Conservation (phyloP, 169 alveolate genomes). For the Perkinsus olseni region DNA sequence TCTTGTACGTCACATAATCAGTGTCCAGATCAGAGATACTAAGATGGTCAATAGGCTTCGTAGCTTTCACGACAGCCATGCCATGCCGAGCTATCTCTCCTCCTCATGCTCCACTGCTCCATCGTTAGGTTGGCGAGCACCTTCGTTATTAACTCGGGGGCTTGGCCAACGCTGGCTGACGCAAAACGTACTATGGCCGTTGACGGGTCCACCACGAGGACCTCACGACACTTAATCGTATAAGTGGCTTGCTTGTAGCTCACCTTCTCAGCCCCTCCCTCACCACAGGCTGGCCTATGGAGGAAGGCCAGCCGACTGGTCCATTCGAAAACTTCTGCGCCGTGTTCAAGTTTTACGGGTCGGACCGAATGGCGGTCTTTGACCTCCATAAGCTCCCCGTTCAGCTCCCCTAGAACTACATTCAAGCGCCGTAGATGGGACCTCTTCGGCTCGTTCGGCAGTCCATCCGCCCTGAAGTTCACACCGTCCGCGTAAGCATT, state of each 20-base stretch:
- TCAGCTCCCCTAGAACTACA: background rate
- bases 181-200: background rate
- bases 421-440: background rate
- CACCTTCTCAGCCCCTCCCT: background rate
- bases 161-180: background rate
- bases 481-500: background rate
- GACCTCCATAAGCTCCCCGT: background rate
- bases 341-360: background rate
- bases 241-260: background rate
- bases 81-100: background rate
- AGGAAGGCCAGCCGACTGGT: background rate
- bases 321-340: background rate
- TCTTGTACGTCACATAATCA: background rate
- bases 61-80: background rate
- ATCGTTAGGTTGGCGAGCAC: background rate
- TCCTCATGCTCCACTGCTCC: background rate
- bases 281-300: background rate
- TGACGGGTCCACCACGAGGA: background rate
- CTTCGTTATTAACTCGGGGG: background rate
- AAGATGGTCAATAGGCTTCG: background rate
- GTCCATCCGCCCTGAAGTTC: background rate
- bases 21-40: background rate
- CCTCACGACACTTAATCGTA: background rate
- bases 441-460: background rate
- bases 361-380: background rate